A percentile compares a stretch with the other conserved stretches of the same genome.
These are phyloP conservation scores for Trichoderma asperellum DNA, from an alignment of 2,329 filamentous ascomycete genomes.

Conservation along the genomic window DNA sequence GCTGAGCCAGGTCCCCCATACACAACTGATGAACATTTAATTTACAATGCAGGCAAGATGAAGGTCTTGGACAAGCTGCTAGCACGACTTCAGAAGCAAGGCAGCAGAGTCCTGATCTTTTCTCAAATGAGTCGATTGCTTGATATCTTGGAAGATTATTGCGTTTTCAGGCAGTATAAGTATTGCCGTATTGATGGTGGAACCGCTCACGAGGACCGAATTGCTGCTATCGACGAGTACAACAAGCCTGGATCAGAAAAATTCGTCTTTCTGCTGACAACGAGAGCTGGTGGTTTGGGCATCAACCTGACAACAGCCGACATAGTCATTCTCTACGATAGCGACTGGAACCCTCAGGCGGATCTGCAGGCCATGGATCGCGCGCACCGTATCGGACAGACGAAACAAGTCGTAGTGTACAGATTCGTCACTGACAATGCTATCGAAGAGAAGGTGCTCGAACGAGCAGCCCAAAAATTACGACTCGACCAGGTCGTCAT, in stretches of 20 bases:
- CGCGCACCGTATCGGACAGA: slow-evolving; percentile 97
- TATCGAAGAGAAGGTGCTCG: slow-evolving; percentile 97
- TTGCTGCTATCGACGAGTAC: slow-evolving; percentile 97
- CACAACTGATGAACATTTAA: slow-evolving; percentile 93
- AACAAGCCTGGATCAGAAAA: slow-evolving; percentile 95
- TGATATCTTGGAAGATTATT: slow-evolving; percentile 98
- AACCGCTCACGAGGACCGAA: slow-evolving; percentile 96
- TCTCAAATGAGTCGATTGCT: slow-evolving; percentile 98
- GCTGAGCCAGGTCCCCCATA: slow-evolving; percentile 97
- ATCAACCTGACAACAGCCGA: slow-evolving; percentile 96
- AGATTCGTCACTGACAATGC: slow-evolving; percentile 97
- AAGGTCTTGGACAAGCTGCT: slow-evolving; percentile 92
- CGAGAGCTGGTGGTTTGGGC: slow-evolving; percentile 90
- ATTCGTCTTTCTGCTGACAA: slow-evolving; percentile 94
- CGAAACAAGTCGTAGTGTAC: slow-evolving; percentile 96
- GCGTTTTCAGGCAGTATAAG: slow-evolving; percentile 90
- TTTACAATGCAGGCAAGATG: slow-evolving; percentile 97
- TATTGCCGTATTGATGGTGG: slow-evolving; percentile 98
- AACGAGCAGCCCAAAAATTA: slow-evolving; percentile 94
- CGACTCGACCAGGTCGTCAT: slow-evolving; percentile 97
- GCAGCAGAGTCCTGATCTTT: slow-evolving; percentile 96
- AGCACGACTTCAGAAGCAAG: slow-evolving; percentile 78
- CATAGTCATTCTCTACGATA: slow-evolving; percentile 95
- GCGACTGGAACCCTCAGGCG: slow-evolving; percentile 98
- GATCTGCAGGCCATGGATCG: slow-evolving; percentile 99